phyloP scores from a whole-genome alignment of 2,329 filamentous ascomycete species.

The Sarocladium oryzae region DNA sequence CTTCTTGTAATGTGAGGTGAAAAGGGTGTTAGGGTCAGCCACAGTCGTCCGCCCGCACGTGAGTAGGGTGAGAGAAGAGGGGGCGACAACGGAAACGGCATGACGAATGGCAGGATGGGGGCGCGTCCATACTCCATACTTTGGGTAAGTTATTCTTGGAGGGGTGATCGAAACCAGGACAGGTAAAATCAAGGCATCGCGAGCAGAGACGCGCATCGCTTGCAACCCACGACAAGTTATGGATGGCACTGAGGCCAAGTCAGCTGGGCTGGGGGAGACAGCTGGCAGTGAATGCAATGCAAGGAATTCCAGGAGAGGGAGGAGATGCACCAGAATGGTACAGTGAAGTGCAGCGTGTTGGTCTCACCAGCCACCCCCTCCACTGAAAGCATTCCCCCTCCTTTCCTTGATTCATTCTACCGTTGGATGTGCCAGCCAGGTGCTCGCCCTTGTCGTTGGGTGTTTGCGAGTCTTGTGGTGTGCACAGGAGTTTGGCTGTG shows the following conservation, averaged over 20 bases:
- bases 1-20: background rate
- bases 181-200: conserved; percentile 1
- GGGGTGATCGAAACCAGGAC: conserved; percentile 1
- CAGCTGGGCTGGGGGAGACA: background rate
- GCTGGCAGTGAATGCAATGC: background rate
- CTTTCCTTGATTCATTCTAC: background rate
- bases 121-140: background rate
- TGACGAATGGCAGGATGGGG: background rate
- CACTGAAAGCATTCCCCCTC: background rate
- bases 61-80: background rate
- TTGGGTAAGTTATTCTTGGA: background rate
- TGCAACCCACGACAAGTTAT: no score
- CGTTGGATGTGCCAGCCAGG: background rate
- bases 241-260: background rate
- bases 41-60: background rate
- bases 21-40: background rate
- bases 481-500: background rate
- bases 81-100: background rate
- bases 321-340: background rate
- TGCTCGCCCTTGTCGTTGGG: background rate
- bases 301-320: conserved; percentile 6
- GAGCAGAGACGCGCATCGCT: conserved; percentile 1
- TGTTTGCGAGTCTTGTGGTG: background rate
- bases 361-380: conserved; percentile 6
- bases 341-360: background rate